Percentiles rank a stretch among this genome's conserved stretches.
Evolutionary conservation across 495 filamentous ascomycete species (phyloP).

Genomic region (Cetradonia linearis): DNA sequence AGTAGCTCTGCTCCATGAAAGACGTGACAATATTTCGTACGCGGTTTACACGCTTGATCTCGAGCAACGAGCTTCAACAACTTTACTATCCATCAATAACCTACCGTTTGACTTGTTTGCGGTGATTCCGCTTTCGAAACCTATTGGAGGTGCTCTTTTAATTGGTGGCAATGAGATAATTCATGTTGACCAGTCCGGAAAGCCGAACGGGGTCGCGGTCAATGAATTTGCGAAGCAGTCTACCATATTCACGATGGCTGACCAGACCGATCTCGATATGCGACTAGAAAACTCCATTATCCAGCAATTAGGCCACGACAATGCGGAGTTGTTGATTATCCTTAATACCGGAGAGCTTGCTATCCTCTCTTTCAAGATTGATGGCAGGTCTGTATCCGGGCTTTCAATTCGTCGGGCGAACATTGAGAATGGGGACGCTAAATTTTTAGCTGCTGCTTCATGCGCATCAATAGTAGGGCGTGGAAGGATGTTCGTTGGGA

Average conservation of each 20-base stretch:
- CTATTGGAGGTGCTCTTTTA: constrained; percentile 79
- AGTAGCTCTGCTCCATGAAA: constrained; percentile 57
- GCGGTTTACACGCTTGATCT: constrained; percentile 92
- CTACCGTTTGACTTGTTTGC: constrained; percentile 85
- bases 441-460: constrained; percentile 55
- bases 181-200: constrained; percentile 92
- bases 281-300: constrained; percentile 74
- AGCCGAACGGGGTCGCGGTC: constrained; percentile 85
- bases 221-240: constrained; percentile 74
- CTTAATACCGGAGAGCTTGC: constrained; percentile 66
- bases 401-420: constrained; percentile 56
- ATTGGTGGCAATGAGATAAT: constrained; percentile 84
- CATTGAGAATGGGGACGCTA: constrained; percentile 45
- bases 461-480: constrained; percentile 57
- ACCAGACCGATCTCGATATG: constrained; percentile 73
- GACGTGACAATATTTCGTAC: constrained; percentile 78
- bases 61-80: constrained; percentile 86
- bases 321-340: constrained; percentile 74
- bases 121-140: constrained; percentile 72
- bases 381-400: constrained; percentile 88
- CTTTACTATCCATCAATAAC: constrained; percentile 70
- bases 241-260: constrained; percentile 70
- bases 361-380: constrained; percentile 71
- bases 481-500: constrained; percentile 74
- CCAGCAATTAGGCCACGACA: constrained; percentile 61